Evolutionary conservation across 2,329 filamentous ascomycete species (phyloP).

Genomic region (Aspergillus bombycis): DNA sequence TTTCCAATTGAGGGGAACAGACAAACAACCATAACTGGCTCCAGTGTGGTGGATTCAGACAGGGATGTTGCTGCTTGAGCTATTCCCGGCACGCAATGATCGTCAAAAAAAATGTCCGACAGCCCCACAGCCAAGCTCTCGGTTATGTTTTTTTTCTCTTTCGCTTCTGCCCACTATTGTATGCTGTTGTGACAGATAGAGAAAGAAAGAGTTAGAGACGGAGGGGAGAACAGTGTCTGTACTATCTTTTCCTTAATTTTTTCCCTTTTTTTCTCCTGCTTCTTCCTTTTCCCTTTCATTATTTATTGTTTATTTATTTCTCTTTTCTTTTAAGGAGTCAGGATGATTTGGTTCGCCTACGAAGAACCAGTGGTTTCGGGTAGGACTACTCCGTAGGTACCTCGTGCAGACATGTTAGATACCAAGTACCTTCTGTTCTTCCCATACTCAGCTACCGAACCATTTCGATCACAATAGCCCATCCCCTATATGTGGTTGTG

Average conservation of each 20-base stretch:
- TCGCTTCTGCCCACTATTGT: neutral
- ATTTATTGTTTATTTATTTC: neutral
- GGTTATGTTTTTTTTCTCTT: neutral
- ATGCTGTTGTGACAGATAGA: neutral
- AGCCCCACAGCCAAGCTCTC: neutral
- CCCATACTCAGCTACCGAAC: neutral
- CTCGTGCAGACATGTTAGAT: neutral
- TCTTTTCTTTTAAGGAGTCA: neutral
- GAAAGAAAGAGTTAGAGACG: neutral
- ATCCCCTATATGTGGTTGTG: neutral
- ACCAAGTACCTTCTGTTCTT: neutral
- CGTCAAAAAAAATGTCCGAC: slow-evolving; percentile 25
- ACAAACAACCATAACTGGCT: slow-evolving; percentile 13
- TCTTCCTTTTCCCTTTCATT: no score
- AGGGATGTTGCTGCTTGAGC: slow-evolving; percentile 22
- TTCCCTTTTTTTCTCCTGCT: neutral
- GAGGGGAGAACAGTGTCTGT: neutral
- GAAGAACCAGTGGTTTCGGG: neutral
- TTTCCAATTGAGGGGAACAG: slow-evolving; percentile 10
- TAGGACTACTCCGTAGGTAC: neutral
- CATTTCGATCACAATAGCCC: neutral
- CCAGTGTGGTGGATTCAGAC: slow-evolving; percentile 9
- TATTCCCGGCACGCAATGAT: slow-evolving; percentile 26
- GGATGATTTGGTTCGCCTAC: neutral
- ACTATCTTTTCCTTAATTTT: neutral